These are phyloP conservation scores for Aspergillus olivimuriae DNA, from an alignment of 495 filamentous ascomycete genomes.

Conservation along the genomic window DNA sequence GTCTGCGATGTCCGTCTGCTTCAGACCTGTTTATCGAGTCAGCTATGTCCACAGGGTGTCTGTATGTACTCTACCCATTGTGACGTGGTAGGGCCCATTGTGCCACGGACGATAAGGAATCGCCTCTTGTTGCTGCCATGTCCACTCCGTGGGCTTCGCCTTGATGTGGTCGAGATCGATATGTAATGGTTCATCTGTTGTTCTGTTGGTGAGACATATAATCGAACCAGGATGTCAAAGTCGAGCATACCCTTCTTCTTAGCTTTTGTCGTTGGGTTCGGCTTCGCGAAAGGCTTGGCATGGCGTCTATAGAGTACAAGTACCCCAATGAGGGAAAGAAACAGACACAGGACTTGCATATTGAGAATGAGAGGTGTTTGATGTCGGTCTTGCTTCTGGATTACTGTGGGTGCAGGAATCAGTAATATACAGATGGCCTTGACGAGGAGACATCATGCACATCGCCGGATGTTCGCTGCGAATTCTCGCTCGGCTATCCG, in stretches of 20 bases:
- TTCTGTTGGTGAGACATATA: neutral
- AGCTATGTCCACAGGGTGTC: neutral
- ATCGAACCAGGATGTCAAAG: too few species aligned
- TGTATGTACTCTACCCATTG: neutral
- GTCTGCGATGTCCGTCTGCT: neutral
- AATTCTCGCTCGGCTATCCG: neutral
- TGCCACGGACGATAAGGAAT: neutral
- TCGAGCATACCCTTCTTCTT: too few species aligned
- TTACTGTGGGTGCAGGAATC: too few species aligned
- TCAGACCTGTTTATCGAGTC: neutral
- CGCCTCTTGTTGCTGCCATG: neutral
- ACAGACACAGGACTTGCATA: neutral
- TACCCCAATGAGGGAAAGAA: neutral
- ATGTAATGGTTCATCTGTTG: neutral
- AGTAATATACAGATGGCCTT: too few species aligned
- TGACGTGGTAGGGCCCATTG: neutral
- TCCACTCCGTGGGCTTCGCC: neutral
- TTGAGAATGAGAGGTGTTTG: too few species aligned
- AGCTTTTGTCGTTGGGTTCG: too few species aligned
- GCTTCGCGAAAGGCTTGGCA: neutral
- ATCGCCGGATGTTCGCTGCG: neutral
- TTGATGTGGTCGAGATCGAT: neutral
- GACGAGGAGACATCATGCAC: too few species aligned
- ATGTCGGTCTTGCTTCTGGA: too few species aligned
- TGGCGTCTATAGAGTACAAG: neutral